Evolutionary conservation across 2,329 filamentous ascomycete species (phyloP), one percentile per base, ranked within the genome.

Genomic region (Phyllosticta capitalensis): DNA sequence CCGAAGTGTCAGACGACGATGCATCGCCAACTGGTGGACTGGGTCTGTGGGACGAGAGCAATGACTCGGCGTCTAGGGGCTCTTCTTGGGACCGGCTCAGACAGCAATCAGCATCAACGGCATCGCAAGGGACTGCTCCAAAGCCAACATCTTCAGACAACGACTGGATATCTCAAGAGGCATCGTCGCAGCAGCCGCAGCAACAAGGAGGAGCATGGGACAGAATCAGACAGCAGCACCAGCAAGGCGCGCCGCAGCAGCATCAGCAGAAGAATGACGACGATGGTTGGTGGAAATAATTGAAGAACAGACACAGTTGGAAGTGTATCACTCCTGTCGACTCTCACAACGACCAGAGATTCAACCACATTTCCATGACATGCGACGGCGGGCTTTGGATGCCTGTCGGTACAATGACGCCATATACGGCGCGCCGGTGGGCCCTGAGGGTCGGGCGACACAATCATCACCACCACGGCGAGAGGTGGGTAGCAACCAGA

Each of bases 21-120:
- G 66, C 69, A 2, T 73, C 72, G 7, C 71, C 72, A 3, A 73
- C 71, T 10, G 68, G 71, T n/a, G 70, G 71, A 4, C 58, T 71
- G 10, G 72, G 71, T 60, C 65, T 70, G 54, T 67, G 69, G 14
- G 70, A 45, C 14, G 38, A 72, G 59, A 63, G 67, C 12, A 48
- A 54, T 19, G 28, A 51, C 21, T 51, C 52, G 21, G 19, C 51
- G 14, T 9, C 20, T 12, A 67, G 68, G 3, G 74, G 74, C 12
- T 76, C 74, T 48, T 67, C 74, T 1, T 79, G 76, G 76, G 76
- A 78, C 9, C 69, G 75, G 38, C 63, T 79, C 28, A 70, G 76
- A 22, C 70, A 69, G 28, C 71, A 72, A 49, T 66, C 38, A n/a
- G 38, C 17, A 6, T 6, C 14, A 17, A 45, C 38, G 38, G n/a